Base-by-base conservation (phyloP, 2,329 filamentous ascomycete species). In the Colletotrichum karsti region DNA sequence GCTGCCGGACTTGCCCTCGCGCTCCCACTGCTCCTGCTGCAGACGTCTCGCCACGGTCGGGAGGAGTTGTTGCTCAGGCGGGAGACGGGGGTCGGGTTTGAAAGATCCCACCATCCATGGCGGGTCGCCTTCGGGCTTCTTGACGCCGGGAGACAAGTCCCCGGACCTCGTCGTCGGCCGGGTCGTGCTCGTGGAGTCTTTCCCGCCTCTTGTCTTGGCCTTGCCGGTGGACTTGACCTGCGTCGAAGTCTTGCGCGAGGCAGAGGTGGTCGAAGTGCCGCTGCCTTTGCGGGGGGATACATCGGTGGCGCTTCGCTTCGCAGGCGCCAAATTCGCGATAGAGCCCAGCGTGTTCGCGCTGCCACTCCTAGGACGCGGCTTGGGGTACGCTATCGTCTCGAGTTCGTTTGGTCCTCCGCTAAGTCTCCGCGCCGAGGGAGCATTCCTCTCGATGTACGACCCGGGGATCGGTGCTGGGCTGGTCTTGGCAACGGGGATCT, bases 101-200 rank as follows among this genome's bases (percentile, higher is more conserved):
- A 98, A 99, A 80, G 97, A 94, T 22, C 92, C 93, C 50, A 96
- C 89, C 80, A 98, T 88, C 96, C 96, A 99, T 57, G 96, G 96
- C 9, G 96, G 94, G 60, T 98, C 95, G 20, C 96, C 96, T 83
- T 98, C 96, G 1, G 95, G 95, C 44, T 91, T 88, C 76, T 93
- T 88, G 85, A 78, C 75, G 69, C 71, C 73, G 33, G 80, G 74
- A 44, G 81, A 78, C 30, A 86, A 72, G 65, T 88, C 88, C 20
- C 90, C 90, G 7, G 88, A 89, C 67, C 90, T 85, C 1, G 91
- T 93, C 3, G 84, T 82, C 20, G 91, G 90, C 13, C 90, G 85
- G 35, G 86, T 90, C 67, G 50, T 53, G 70, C 77, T 80, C 59
- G 79, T 78, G 69, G 84, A 78, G 70, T 82, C 80, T 73, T 83